A percentile compares a stretch with the other conserved stretches of the same genome.
Evolutionary conservation across 208 protist genomes (phyloP).

Genomic region (Porcisia deanei): DNA sequence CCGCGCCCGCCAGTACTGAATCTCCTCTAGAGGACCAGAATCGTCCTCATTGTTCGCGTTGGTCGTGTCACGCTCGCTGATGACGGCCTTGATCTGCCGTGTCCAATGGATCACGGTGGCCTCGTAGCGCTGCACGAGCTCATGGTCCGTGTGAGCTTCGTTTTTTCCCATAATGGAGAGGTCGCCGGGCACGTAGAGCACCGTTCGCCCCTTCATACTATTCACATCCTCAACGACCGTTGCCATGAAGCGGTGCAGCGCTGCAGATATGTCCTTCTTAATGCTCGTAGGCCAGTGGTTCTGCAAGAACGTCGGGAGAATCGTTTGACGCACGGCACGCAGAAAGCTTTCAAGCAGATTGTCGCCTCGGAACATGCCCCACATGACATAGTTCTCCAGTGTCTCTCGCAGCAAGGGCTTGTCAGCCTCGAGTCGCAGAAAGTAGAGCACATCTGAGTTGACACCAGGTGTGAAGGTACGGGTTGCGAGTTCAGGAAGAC

Average conservation of each 20-base stretch:
- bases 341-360: conserved; percentile 90
- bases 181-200: conserved; percentile 98
- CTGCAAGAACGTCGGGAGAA: conserved; percentile 82
- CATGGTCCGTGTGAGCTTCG: conserved; percentile 89
- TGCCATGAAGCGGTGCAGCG: conserved; percentile 98
- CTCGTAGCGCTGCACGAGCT: conserved; percentile 97
- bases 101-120: conserved; percentile 98
- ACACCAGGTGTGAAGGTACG: conserved; percentile 41
- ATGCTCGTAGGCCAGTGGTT: conserved; percentile 96
- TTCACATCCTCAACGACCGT: conserved; percentile 95
- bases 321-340: conserved; percentile 76
- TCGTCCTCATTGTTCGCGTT: conserved; percentile 39
- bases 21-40: conserved; percentile 95
- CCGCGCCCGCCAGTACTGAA: conserved; percentile 95
- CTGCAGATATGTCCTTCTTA: conserved; percentile 94
- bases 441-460: conserved; percentile 68
- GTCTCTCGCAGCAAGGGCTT: conserved; percentile 86
- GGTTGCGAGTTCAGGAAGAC: conserved; percentile 32
- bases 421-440: conserved; percentile 77
- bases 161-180: conserved; percentile 40
- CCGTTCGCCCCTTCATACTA: conserved; percentile 93
- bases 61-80: conserved; percentile 75
- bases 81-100: conserved; percentile 97
- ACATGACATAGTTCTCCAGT: conserved; percentile 83
- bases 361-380: conserved; percentile 64